A percentile compares a stretch with the other conserved stretches of the same genome.
Conservation (phyloP, 2,329 filamentous ascomycete genomes). For the Tolypocladium endophyticum region DNA sequence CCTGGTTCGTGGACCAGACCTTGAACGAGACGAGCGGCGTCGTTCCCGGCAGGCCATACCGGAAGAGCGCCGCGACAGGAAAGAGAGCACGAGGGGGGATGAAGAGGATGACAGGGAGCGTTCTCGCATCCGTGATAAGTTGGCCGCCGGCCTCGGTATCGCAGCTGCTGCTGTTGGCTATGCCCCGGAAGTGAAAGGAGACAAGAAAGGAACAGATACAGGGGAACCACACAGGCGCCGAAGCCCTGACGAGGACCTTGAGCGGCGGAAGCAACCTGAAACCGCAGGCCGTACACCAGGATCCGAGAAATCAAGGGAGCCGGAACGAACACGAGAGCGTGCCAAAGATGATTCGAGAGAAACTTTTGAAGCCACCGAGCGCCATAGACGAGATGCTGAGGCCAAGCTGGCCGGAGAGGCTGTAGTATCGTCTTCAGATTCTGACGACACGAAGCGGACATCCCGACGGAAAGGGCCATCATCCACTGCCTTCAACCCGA, state of each 20-base stretch:
- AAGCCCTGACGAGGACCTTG: conserved; percentile 20
- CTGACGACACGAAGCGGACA: conserved; percentile 27
- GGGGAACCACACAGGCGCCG: conserved; percentile 16
- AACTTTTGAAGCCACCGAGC: conserved; percentile 12
- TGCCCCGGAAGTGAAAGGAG: conserved; percentile 22
- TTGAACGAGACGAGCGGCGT: conserved; percentile 17
- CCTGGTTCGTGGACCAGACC: conserved; percentile 14
- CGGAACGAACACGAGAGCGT: conserved; percentile 9
- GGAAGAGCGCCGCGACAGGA: conserved; percentile 18
- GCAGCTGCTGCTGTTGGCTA: conserved; percentile 39
- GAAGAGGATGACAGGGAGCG: conserved; percentile 29
- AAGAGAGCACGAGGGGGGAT: conserved; percentile 17
- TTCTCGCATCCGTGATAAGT: conserved; percentile 35
- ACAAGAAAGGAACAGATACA: conserved; percentile 24
- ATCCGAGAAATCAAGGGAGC: conserved; percentile 5
- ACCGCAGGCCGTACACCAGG: conserved; percentile 9
- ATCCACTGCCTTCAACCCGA: conserved; percentile 39
- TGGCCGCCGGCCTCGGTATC: conserved; percentile 35
- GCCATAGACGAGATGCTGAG: conserved; percentile 27
- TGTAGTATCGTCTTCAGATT: conserved; percentile 24
- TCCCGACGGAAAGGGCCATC: conserved; percentile 27
- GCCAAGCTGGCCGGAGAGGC: conserved; percentile 24
- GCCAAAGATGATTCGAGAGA: conserved; percentile 5
- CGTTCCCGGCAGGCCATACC: conserved; percentile 11
- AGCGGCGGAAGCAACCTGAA: conserved; percentile 10